Base-by-base conservation (phyloP, 495 filamentous ascomycete genomes). In the Aspergillus saccharolyticus region DNA sequence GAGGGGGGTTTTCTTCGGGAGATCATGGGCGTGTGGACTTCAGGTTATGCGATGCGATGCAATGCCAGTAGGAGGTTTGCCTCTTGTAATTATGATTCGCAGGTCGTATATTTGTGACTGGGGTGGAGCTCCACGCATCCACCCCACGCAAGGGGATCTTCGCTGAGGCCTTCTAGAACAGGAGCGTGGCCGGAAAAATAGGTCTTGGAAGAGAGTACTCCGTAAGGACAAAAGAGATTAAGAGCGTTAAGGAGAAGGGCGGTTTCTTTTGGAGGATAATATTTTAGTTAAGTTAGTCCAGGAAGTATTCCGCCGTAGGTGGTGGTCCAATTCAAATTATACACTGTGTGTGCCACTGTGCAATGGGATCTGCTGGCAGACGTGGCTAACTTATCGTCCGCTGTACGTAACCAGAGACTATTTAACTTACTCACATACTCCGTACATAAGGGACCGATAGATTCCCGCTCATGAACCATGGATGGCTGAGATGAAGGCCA, bases 401-500 rank as follows among this genome's bases (percentile, higher is more conserved):
- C n/a, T n/a, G n/a, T n/a, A n/a, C n/a, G n/a, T n/a, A n/a, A n/a
- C n/a, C n/a, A n/a, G n/a, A n/a, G n/a, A n/a, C n/a, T n/a, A n/a
- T n/a, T n/a, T n/a, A n/a, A n/a, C n/a, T n/a, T n/a, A n/a, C n/a
- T n/a, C n/a, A n/a, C n/a, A n/a, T n/a, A n/a, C n/a, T n/a, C n/a
- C n/a, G n/a, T n/a, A n/a, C n/a, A 12, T 12, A 15, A 12, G 33
- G 33, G 33, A 8, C 14, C 33, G 33, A 15, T 39, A 39, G 33
- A 51, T 25, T 53, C 51, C 30, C 51, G 52, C 20, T 25, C 14
- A 43, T 20, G 53, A 54, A 54, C 53, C 53, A 19, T 28, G 53
- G 53, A 46, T 28, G 24, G 25, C 17, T 24, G 22, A 46, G 42
- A 53, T 44, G 8, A 44, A 52, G 15, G 10, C n/a, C n/a, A n/a